phyloP scores from a whole-genome alignment of 2,329 filamentous ascomycete genomes.

The Hypoxylon sp. region DNA sequence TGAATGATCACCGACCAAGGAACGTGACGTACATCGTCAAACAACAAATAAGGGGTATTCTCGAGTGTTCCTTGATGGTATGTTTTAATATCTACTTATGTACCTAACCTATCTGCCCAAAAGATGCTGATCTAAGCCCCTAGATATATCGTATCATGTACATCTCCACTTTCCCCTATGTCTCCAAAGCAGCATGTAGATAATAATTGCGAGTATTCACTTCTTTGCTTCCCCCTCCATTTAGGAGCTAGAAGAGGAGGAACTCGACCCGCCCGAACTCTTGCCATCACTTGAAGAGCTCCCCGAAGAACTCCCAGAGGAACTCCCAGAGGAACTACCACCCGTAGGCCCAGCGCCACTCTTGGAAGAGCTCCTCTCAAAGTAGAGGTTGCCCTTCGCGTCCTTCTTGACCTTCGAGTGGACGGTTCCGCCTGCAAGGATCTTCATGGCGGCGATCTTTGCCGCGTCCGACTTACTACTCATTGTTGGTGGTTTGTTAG shows the following conservation, averaged over 20 bases:
- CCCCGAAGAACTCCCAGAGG: background rate
- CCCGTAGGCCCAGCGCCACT: background rate
- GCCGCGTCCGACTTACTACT: background rate
- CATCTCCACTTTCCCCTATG: no score
- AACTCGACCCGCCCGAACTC: background rate
- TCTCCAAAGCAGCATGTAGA: background rate
- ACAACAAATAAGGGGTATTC: background rate
- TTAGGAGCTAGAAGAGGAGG: background rate
- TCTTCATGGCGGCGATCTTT: conserved; percentile 3
- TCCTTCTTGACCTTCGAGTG: background rate
- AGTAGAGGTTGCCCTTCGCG: background rate
- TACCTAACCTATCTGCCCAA: background rate
- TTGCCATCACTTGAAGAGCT: background rate
- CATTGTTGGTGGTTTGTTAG: background rate
- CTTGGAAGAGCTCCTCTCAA: background rate
- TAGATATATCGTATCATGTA: no score
- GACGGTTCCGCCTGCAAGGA: background rate
- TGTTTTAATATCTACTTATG: background rate
- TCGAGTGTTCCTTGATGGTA: background rate
- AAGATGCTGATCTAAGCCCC: background rate
- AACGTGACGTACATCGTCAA: background rate
- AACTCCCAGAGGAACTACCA: background rate
- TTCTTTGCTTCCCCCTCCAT: background rate
- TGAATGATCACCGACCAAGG: background rate
- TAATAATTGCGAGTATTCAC: background rate